Percentiles rank a stretch among this genome's conserved stretches.
phyloP scores from a whole-genome alignment of 805 yeast species.

The Zygosaccharomyces siamensis region DNA sequence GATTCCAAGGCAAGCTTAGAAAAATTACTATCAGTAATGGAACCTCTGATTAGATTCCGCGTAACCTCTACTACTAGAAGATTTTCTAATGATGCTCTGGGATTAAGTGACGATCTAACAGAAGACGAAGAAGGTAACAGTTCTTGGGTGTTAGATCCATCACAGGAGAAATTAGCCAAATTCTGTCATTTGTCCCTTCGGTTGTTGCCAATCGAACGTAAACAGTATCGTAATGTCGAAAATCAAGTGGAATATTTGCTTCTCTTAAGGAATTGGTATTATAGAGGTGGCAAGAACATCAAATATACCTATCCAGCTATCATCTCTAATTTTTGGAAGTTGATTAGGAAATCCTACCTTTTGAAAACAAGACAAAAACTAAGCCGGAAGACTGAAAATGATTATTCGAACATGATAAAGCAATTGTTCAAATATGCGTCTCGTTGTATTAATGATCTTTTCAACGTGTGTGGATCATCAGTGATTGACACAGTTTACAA shows the following conservation, averaged over 20 bases:
- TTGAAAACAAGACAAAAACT: slow-evolving; percentile 20
- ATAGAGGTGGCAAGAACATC: slow-evolving; percentile 47
- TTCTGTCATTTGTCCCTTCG: slow-evolving; percentile 59
- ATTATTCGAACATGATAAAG: slow-evolving; percentile 33
- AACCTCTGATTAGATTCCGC: slow-evolving; percentile 20
- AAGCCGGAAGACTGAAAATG: slow-evolving; percentile 20
- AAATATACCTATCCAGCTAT: slow-evolving; percentile 73
- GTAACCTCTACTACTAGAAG: slow-evolving; percentile 11
- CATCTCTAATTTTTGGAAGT: slow-evolving; percentile 53
- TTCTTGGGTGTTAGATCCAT: slow-evolving; percentile 24
- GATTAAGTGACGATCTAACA: slow-evolving; percentile 1
- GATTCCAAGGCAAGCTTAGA: slow-evolving; percentile 24
- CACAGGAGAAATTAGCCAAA: slow-evolving; percentile 63
- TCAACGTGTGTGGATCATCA: slow-evolving; percentile 27
- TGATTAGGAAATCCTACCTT: slow-evolving; percentile 48
- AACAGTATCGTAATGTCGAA: slow-evolving; percentile 17
- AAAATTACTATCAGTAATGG: slow-evolving; percentile 19
- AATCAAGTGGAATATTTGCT: slow-evolving; percentile 38
- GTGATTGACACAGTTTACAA: slow-evolving; percentile 36
- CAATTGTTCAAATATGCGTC: slow-evolving; percentile 71
- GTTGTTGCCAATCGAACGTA: slow-evolving; percentile 5
- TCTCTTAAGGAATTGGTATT: slow-evolving; percentile 25
- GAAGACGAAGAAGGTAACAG: slow-evolving; percentile 25
- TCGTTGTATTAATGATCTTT: slow-evolving; percentile 63
- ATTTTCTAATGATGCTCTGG: slow-evolving; percentile 6